A percentile compares a stretch with the other conserved stretches of the same genome.
Conservation (phyloP, 768 basidiomycete genomes). For the Leccinum imitatum region DNA sequence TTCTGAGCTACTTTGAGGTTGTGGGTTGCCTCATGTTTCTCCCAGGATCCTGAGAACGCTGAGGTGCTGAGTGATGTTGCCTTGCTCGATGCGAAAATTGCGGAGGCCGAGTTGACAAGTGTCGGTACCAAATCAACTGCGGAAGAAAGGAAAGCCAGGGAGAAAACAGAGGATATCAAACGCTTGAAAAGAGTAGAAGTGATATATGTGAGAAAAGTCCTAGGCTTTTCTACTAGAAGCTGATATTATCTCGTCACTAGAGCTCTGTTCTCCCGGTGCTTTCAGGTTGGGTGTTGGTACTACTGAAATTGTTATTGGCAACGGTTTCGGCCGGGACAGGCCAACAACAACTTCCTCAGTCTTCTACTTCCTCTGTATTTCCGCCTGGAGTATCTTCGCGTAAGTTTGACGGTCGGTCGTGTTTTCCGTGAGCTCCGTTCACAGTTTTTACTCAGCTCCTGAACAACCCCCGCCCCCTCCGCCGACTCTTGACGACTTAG, state of each 20-base stretch:
- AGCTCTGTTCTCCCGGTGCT: conserved; percentile 79
- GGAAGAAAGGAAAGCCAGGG: conserved; percentile 63
- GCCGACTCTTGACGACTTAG: conserved; percentile 85
- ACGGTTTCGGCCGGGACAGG: conserved; percentile 83
- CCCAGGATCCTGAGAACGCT: conserved; percentile 55
- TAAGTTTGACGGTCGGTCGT: conserved; percentile 32
- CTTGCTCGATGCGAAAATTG: conserved; percentile 68
- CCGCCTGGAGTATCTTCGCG: conserved; percentile 70
- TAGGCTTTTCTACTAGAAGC: neutral
- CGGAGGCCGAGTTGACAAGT: conserved; percentile 57
- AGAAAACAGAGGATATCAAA: conserved; percentile 77
- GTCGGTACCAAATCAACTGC: conserved; percentile 46
- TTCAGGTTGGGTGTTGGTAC: conserved; percentile 88
- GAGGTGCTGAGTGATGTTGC: conserved; percentile 75
- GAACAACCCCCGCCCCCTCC: conserved; percentile 65
- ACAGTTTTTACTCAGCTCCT: conserved; percentile 41
- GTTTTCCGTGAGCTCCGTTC: neutral
- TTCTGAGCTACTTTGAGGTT: neutral
- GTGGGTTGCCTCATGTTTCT: conserved; percentile 3
- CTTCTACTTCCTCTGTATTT: conserved; percentile 67
- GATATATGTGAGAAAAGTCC: conserved; percentile 72
- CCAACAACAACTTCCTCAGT: conserved; percentile 55
- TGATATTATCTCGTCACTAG: conserved; percentile 40
- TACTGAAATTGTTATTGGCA: conserved; percentile 89
- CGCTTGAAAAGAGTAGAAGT: conserved; percentile 87